Base-by-base conservation (phyloP, 2,329 filamentous ascomycete genomes). In the Fusarium chaquense region DNA sequence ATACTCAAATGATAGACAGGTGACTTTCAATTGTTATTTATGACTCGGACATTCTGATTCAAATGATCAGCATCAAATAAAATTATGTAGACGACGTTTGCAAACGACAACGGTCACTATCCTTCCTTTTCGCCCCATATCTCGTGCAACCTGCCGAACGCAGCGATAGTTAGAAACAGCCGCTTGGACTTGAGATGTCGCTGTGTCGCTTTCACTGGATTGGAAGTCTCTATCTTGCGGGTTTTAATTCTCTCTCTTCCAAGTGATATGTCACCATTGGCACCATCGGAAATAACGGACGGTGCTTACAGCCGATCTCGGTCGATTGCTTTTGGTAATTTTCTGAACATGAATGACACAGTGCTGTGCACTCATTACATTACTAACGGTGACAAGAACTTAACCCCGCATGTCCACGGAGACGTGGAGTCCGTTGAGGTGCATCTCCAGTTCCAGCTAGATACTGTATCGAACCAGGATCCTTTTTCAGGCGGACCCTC, bases 131-230 rank as follows among this genome's bases (percentile, higher is more conserved):
- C 12, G 52, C 56, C 67, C 67, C 66, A 56, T 67, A 52, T 46
- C 49, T 59, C 66, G 32, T 62, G 62, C 35, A 62, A 69, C 67
- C 61, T 70, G 67, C 66, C 67, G 67, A 69, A 70, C 52, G 20
- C 26, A 67, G 66, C 18, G 58, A 45, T 49, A 59, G 52, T 55
- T 22, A 64, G 28, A 32, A 41, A 28, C 46, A 53, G 20, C 44
- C 46, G 26, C 35, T 45, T 33, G n/a, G 59, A 30, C 50, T 8
- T 50, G 22, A 30, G 26, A 67, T 69, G 67, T 69, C 67, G 67
- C 67, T 64, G 62, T 67, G 32, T 43, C 15, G 18, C 33, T 70
- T 22, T 56, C 67, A 69, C 53, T 67, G 67, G 66, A 59, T 26
- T 45, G 56, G 6, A 35, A 22, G 40, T 53, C 40, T 36, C 35